Base-by-base conservation (phyloP, 1,139 yeast genomes). In the Suhomyces coccinellae region DNA sequence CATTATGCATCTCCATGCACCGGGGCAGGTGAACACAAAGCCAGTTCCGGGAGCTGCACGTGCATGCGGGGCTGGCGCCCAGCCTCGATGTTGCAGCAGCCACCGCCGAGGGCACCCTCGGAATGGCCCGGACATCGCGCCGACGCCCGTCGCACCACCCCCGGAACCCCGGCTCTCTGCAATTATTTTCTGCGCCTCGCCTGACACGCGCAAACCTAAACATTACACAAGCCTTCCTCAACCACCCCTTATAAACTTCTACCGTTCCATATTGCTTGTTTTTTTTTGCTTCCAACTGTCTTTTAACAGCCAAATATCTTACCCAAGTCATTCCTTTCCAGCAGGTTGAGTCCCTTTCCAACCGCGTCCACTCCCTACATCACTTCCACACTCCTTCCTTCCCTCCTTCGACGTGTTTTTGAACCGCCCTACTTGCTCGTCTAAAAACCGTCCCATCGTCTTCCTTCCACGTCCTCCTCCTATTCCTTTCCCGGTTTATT, bases 251-350 rank as follows among this genome's bases (percentile, higher is more conserved):
- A 41, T 41, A 41, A 36, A 13, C 34, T 24, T 26, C 37, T 14
- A 13, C 40, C 28, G 26, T 26, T 40, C 14, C 33, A n/a, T 8
- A 12, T 33, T 16, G 28, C 27, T 26, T 36, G 33, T 36, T 36
- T 36, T 34, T 33, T 33, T 34, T 24, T 22, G 12, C 29, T 24
- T 22, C 28, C 24, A 26, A 14, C 36, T 34, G 36, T 34, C 29
- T 34, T 34, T 34, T 34, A 34, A 34, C 36, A 34, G 30, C 38
- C 26, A 33, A 31, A 26, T 24, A 27, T 44, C 48, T 38, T 33
- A 45, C 48, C 48, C 42, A 39, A 45, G 51, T 48, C 51, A 41
- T 38, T 48, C 51, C 51, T 48, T 47, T 34, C 29, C 38, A 29
- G 35, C 33, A 26, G 36, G 36, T 34, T 34, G 36, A 24, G 36